Conservation (phyloP, 306 rosid genomes). For the Citrullus amarus region DNA sequence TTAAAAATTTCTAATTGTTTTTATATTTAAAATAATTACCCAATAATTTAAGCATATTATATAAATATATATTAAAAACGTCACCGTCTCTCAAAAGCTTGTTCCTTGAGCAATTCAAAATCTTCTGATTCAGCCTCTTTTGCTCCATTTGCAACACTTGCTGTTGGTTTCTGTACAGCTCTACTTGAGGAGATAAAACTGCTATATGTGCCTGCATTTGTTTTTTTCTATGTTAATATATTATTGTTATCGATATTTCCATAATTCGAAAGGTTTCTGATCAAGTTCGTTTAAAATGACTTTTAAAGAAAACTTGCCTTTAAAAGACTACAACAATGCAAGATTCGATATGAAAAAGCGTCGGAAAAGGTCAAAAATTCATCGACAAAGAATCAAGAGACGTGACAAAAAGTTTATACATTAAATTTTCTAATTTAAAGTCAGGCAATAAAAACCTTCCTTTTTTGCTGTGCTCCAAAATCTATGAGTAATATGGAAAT, state of each 20-base stretch:
- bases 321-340: too few species aligned
- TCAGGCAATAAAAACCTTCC: too few species aligned
- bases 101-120: constrained; percentile 5
- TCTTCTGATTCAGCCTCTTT: constrained; percentile 13
- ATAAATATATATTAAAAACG: not conserved
- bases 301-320: not conserved
- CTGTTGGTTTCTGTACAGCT: not conserved
- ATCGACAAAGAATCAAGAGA: too few species aligned
- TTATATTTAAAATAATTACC: too few species aligned
- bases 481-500: too few species aligned
- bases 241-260: not conserved
- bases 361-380: too few species aligned
- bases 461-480: too few species aligned
- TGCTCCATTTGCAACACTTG: constrained; percentile 23
- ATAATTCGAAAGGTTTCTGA: not conserved
- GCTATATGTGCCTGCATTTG: constrained; percentile 23
- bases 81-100: constrained; percentile 30
- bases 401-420: too few species aligned
- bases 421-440: too few species aligned
- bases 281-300: not conserved
- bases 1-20: too few species aligned
- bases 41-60: too few species aligned
- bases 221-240: not conserved
- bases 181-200: constrained; percentile 23
- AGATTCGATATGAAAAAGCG: too few species aligned